Conservation (phyloP, 768 basidiomycete species). For the Amylocystis lapponica region DNA sequence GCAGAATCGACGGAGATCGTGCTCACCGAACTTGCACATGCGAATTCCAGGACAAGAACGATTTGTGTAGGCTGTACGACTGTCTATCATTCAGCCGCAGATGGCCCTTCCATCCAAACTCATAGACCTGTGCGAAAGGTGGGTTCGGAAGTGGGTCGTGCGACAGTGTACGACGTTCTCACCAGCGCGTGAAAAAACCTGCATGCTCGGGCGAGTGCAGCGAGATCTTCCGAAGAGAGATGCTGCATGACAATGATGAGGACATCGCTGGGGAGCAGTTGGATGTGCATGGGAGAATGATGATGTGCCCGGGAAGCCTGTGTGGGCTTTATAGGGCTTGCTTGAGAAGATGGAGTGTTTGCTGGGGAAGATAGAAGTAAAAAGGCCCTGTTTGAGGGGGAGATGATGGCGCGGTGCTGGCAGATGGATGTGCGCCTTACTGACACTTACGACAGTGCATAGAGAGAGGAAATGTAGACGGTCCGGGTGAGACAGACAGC, state of each 20-base stretch:
- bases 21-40: slow-evolving; percentile 31
- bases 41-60: slow-evolving; percentile 40
- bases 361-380: too few species aligned
- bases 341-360: too few species aligned
- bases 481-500: too few species aligned
- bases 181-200: slow-evolving; percentile 35
- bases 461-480: too few species aligned
- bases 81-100: slow-evolving; percentile 46
- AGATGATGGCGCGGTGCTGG: too few species aligned
- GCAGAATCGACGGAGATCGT: neutral
- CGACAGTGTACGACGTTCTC: slow-evolving; percentile 20
- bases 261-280: slow-evolving; percentile 49
- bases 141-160: slow-evolving; percentile 1
- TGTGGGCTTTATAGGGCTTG: too few species aligned
- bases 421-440: too few species aligned
- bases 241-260: slow-evolving; percentile 46
- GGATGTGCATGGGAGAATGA: slow-evolving; percentile 3
- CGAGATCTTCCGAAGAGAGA: slow-evolving; percentile 39
- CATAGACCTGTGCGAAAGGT: slow-evolving; percentile 40
- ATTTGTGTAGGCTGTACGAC: slow-evolving; percentile 44
- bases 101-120: slow-evolving; percentile 55
- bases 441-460: too few species aligned
- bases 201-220: slow-evolving; percentile 35
- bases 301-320: too few species aligned
- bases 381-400: too few species aligned